A percentile compares a stretch with the other conserved stretches of the same genome.
Evolutionary conservation across 2,329 filamentous ascomycete genomes (phyloP).

Genomic region (Polychaeton citri): DNA sequence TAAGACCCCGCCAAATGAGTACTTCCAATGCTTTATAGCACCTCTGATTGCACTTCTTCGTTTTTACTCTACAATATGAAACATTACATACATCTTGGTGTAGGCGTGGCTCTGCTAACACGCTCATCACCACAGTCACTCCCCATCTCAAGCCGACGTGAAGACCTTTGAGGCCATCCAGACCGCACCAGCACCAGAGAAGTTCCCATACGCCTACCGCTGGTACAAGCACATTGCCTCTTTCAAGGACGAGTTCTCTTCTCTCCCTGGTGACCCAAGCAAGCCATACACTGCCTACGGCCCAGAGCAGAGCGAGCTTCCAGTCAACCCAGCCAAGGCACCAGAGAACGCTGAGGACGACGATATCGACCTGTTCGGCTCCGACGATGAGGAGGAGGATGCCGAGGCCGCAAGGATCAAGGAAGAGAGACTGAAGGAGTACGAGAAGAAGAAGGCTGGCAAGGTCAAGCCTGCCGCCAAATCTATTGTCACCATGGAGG

Average conservation of each 20-base stretch:
- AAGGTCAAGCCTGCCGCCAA: slow-evolving; percentile 90
- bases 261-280: slow-evolving; percentile 78
- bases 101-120: slow-evolving; percentile 4
- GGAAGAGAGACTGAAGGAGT: slow-evolving; percentile 82
- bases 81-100: slow-evolving; percentile 8
- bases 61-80: slow-evolving; percentile 6
- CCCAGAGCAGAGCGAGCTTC: slow-evolving; percentile 63
- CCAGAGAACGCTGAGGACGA: slow-evolving; percentile 55
- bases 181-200: slow-evolving; percentile 60
- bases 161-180: slow-evolving; percentile 84
- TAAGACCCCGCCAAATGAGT: slow-evolving; percentile 81
- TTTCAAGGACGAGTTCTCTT: slow-evolving; percentile 84
- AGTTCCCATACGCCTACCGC: slow-evolving; percentile 86
- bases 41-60: slow-evolving; percentile 40
- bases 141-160: slow-evolving; percentile 88
- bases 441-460: slow-evolving; percentile 91
- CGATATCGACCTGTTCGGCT: slow-evolving; percentile 86
- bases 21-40: slow-evolving; percentile 63
- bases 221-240: slow-evolving; percentile 99
- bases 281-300: slow-evolving; percentile 85
- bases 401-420: slow-evolving; percentile 70
- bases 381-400: slow-evolving; percentile 88
- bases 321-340: slow-evolving; percentile 77
- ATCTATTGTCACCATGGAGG: slow-evolving; percentile 87
- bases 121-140: slow-evolving; percentile 33